Base-by-base conservation (phyloP, 176 grass and related monocot genomes). In the Avena sativa region DNA sequence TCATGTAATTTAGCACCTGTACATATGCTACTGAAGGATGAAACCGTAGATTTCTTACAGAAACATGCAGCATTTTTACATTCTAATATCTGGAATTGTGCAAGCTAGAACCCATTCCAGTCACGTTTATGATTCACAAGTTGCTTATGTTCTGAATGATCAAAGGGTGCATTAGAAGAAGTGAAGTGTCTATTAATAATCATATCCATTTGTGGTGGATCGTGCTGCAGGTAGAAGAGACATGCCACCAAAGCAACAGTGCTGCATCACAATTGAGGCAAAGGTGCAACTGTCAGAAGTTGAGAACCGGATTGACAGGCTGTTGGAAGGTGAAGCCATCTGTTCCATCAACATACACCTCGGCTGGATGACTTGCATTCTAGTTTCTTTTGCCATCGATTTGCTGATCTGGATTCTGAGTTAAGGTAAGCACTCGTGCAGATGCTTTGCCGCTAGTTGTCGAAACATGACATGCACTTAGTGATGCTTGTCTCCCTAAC, bases 271-370 rank as follows among this genome's bases (percentile, higher is more conserved):
- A 34, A 78, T 12, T 74, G 19, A 47, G 52, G 15, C 48, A 79
- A 30, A 81, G 49, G 59, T 86, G 19, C 79, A 76, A 52, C 71
- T 40, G 20, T 59, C 20, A 52, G n/a, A 60, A 62, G 43, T 61
- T 81, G 61, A 69, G 55, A 40, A 53, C 26, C 58, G 32, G n/a
- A 53, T 64, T 57, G 8, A 73, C 81, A 89, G 48, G 30, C 44
- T 89, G 65, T 61, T 84, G 32, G 74, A 51, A 71, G 52, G 20
- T 84, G 81, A 79, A 71, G 44, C 78, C 78, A 69, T 43, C 71
- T 52, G 4, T 14, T 76, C 14, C 30, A 47, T 86, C 23, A 81
- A 47, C 70, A 69, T 40, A 82, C 44, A 46, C 0, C 13, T 13
- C 43, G 46, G 73, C 23, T 14, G 3, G 43, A 86, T 57, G 26